Evolutionary conservation across 257 asterid species (phyloP).

Genomic region (Gynochthodes officinalis): DNA sequence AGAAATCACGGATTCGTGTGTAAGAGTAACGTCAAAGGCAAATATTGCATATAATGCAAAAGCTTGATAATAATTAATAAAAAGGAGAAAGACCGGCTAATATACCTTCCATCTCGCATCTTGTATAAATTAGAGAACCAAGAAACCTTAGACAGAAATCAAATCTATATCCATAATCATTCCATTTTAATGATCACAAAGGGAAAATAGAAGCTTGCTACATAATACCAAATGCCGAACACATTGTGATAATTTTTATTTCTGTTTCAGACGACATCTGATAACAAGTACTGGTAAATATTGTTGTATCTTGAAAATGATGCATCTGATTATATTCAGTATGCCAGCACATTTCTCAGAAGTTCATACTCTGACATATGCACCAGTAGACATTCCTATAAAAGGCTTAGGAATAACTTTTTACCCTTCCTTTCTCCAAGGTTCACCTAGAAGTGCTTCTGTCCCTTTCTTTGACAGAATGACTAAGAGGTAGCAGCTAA

Average conservation of each 20-base stretch:
- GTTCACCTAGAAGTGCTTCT: background rate
- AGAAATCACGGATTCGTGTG: background rate
- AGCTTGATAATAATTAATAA: background rate
- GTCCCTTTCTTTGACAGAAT: background rate
- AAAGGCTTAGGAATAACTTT: background rate
- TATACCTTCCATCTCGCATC: background rate
- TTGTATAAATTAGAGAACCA: background rate
- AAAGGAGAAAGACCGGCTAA: background rate
- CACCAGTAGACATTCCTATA: background rate
- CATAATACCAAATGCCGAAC: background rate
- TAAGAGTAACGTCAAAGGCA: background rate
- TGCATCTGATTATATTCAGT: background rate
- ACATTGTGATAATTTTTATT: no score
- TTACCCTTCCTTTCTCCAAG: background rate
- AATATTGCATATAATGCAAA: background rate
- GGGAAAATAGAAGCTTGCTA: background rate
- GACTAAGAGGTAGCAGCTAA: background rate
- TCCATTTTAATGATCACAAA: background rate
- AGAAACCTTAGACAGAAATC: background rate
- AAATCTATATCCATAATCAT: background rate
- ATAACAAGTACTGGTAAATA: background rate
- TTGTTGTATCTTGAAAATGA: background rate
- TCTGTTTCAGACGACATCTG: background rate
- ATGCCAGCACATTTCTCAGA: background rate
- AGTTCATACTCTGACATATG: background rate